Evolutionary conservation across 345 rosid species (phyloP), one percentile per base, ranked within the genome.

Genomic region (Euphorbia pulcherrima): DNA sequence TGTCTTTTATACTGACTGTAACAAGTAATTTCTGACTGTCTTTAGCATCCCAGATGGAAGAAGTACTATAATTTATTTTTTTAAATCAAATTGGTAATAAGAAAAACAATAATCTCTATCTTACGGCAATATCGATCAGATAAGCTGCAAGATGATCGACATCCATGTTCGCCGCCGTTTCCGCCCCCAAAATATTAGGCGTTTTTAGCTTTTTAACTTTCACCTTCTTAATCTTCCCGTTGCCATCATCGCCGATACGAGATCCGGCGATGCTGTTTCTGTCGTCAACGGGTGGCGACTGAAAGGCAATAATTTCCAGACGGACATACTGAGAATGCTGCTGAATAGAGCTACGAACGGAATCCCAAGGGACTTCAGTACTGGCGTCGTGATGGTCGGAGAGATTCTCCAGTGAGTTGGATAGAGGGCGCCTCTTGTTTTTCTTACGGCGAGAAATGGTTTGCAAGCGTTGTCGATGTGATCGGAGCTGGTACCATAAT

Each of bases 151-250:
- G 88, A 81, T 88, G 81, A 17, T 80, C 60, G 13, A 77, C 73
- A 59, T 84, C 87, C 33, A 88, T 80, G 87, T 83, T 86, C 1
- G 84, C 74, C 4, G 90, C 88, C 5, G 93, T 90, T 48, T 86
- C 90, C 8, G 88, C 76, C 23, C 84, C 81, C 6, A 90, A 62
- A n/a, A 88, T 80, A 69, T 88, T 88, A 1, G 90, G 93, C 74
- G 84, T 88, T 85, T 85, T 88, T 64, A 77, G 83, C 78, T 88
- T 86, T 82, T 86, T 88, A 6, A 68, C 77, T 72, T 86, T 86
- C 35, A 54, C 61, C 79, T 78, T 80, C 70, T 81, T 83, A 1
- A 16, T 21, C 28, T 52, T 26, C 48, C 17, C 47, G 16, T 35
- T 27, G 58, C 58, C 60, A 74, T 33, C 83, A 60, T 59, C 79